Conservation (phyloP, 495 filamentous ascomycete genomes). For the Penicillium ochrochloron region DNA sequence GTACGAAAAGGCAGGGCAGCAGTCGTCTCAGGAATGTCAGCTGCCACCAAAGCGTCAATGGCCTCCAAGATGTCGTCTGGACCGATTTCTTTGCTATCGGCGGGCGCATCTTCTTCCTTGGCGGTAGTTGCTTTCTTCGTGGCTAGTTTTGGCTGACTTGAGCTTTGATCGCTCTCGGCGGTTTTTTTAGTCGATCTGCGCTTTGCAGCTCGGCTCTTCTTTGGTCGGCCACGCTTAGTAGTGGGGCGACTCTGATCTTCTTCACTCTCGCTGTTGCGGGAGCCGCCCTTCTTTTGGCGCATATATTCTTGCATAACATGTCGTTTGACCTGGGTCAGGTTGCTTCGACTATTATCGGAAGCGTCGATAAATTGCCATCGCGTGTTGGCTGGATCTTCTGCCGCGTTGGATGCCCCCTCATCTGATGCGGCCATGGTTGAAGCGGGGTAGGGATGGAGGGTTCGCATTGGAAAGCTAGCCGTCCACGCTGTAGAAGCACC, state of each 20-base stretch:
- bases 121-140: neutral
- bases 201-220: constrained; percentile 18
- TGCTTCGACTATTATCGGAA: constrained; percentile 44
- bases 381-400: constrained; percentile 19
- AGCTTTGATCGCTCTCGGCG: neutral
- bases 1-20: constrained; percentile 7
- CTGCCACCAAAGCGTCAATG: neutral
- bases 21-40: neutral
- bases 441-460: neutral
- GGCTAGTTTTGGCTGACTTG: neutral
- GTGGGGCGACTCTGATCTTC: constrained; percentile 18
- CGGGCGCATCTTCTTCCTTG: constrained; percentile 10
- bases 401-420: neutral
- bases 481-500: neutral
- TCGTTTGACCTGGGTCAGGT: constrained; percentile 49
- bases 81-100: constrained; percentile 13
- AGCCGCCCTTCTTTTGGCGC: constrained; percentile 42
- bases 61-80: neutral
- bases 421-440: constrained; percentile 26
- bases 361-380: constrained; percentile 52
- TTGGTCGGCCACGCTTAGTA: constrained; percentile 31
- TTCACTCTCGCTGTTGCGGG: constrained; percentile 31
- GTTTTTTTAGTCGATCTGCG: constrained; percentile 16
- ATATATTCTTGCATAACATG: constrained; percentile 56
- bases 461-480: neutral